Evolutionary conservation across 352 stramenopile genomes (phyloP).

Genomic region (Globisporangium okanoganense): DNA sequence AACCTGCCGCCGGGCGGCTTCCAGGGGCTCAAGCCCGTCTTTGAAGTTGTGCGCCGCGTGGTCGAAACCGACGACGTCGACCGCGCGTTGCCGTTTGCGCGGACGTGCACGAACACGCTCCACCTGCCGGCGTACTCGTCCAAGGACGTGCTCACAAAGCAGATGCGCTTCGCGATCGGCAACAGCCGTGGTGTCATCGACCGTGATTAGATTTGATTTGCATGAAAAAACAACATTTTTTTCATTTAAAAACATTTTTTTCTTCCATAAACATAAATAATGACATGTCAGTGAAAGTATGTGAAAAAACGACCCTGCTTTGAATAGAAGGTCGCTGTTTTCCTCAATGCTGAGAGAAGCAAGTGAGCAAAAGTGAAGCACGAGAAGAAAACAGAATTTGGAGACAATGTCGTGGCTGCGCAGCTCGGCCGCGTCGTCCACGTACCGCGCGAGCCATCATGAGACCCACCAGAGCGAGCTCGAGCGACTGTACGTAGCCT

Average conservation of each 20-base stretch:
- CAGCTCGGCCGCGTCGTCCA: slow-evolving; percentile 37
- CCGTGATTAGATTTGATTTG: slow-evolving; percentile 49
- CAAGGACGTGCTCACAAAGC: slow-evolving; percentile 53
- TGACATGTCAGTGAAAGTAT: too few species aligned
- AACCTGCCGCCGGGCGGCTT: slow-evolving; percentile 78
- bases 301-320: too few species aligned
- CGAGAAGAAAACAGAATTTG: background rate
- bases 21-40: slow-evolving; percentile 55
- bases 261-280: too few species aligned
- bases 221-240: too few species aligned
- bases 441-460: slow-evolving; percentile 33
- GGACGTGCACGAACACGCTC: slow-evolving; percentile 85
- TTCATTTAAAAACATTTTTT: too few species aligned
- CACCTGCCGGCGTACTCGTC: slow-evolving; percentile 79
- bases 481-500: slow-evolving; percentile 59
- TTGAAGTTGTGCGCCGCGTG: slow-evolving; percentile 80
- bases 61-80: slow-evolving; percentile 71
- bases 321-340: background rate
- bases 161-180: slow-evolving; percentile 67
- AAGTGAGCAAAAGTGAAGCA: background rate
- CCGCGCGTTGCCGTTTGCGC: slow-evolving; percentile 71
- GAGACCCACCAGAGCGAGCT: slow-evolving; percentile 81
- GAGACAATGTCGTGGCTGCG: slow-evolving; percentile 51
- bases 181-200: slow-evolving; percentile 85
- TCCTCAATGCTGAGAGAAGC: background rate